Percentiles rank a stretch among this genome's conserved stretches.
phyloP scores from a whole-genome alignment of 2,329 filamentous ascomycete species.

The Colletotrichum tanaceti region DNA sequence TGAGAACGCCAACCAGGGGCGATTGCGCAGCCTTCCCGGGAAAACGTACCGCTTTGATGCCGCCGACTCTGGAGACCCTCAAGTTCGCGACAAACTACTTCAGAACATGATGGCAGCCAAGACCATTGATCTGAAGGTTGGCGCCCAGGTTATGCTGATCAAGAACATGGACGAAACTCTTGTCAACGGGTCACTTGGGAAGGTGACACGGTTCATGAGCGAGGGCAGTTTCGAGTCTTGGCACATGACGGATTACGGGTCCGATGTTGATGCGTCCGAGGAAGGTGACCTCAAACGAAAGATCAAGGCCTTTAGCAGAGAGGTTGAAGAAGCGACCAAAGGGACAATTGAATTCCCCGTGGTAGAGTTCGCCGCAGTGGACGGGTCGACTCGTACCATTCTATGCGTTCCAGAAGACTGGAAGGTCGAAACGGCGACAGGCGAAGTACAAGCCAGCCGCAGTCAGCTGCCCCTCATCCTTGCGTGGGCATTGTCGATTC shows the following conservation, averaged over 20 bases:
- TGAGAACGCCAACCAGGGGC: constrained; percentile 82
- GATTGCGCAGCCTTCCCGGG: constrained; percentile 79
- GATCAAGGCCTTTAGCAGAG: constrained; percentile 62
- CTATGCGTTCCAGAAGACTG: constrained; percentile 89
- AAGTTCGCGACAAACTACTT: constrained; percentile 80
- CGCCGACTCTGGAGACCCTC: constrained; percentile 78
- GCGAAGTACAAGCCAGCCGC: constrained; percentile 90
- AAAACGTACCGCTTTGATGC: constrained; percentile 77
- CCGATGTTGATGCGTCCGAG: constrained; percentile 55
- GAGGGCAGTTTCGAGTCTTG: constrained; percentile 54
- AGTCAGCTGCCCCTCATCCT: constrained; percentile 88
- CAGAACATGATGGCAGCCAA: constrained; percentile 94
- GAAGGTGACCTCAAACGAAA: constrained; percentile 66
- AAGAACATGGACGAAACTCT: constrained; percentile 96
- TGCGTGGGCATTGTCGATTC: constrained; percentile 96
- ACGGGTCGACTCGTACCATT: constrained; percentile 80
- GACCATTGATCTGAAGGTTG: constrained; percentile 82
- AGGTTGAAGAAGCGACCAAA: constrained; percentile 54
- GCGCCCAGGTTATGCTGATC: constrained; percentile 99
- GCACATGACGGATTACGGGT: constrained; percentile 50
- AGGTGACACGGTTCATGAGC: constrained; percentile 81
- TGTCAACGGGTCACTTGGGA: constrained; percentile 94
- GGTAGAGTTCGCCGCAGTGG: constrained; percentile 83
- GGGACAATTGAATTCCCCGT: constrained; percentile 74
- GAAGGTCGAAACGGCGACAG: constrained; percentile 97